Base-by-base conservation (phyloP, 768 basidiomycete genomes). In the Krasilnikovozyma curviuscula region DNA sequence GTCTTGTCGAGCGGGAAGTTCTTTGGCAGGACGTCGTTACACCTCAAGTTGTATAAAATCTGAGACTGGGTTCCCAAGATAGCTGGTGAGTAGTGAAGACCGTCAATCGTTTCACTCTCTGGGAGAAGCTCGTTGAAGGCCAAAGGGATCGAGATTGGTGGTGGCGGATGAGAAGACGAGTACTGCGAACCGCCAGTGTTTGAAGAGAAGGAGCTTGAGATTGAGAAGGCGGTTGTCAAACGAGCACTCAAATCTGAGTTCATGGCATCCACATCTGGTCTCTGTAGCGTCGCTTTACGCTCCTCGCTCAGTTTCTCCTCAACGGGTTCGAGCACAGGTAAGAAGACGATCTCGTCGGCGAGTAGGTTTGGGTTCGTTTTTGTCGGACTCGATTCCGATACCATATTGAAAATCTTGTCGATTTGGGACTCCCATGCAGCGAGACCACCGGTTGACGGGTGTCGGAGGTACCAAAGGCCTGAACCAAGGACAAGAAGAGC, bases 391-490 rank as follows among this genome's bases (percentile, higher is more conserved):
- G 9, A 28, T 13, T 13, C 24, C 8, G 27, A 21, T 40, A 65
- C 67, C 12, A 68, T 56, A 34, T 68, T 65, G 27, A 89, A 72
- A n/a, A 77, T 69, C 7, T 65, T 57, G 56, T 84, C 80, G 53
- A 83, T 76, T 55, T 72, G 79, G 23, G 69, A 68, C 56, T 81
- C 80, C 83, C 84, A 93, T 1, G 76, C 69, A 27, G 77, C 66
- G 33, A 88, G 68, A 3, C 83, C 83, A 21, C 83, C 81, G 1
- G 82, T 81, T 16, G 67, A 55, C 0, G 77, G 68, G 61, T 88
- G 77, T 21, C 83, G 76, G 37, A 93, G 72, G 61, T 84, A 84
- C 86, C 86, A 89, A 31, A 91, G 67, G 0, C 86, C 86, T 13
- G 81, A 77, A 9, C 86, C 86, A 14, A 93, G 61, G 9, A 89